Percentiles rank a stretch among this genome's conserved stretches.
Evolutionary conservation across 1,284 basidiomycete genomes (phyloP).

Genomic region (Bondarzewia mesenterica): DNA sequence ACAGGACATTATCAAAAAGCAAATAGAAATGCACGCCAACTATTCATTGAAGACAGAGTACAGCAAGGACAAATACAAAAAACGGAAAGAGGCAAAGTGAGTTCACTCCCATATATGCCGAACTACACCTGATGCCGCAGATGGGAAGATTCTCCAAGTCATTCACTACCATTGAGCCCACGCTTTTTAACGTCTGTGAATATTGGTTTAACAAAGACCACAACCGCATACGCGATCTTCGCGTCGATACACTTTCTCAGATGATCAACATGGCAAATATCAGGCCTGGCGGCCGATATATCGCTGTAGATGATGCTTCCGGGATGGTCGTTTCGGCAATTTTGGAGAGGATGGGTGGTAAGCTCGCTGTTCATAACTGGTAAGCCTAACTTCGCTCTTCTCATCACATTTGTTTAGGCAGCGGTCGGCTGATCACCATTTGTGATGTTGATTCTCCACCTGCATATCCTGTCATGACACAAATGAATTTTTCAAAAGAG

Average conservation of each 20-base stretch:
- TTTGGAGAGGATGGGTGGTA: constrained; percentile 82
- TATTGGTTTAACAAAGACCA: constrained; percentile 86
- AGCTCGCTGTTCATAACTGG: constrained; percentile 12
- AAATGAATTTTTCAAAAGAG: constrained; percentile 81
- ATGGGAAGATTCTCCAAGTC: constrained; percentile 73
- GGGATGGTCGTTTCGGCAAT: constrained; percentile 84
- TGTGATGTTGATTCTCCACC: constrained; percentile 92
- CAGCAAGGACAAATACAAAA: constrained; percentile 94
- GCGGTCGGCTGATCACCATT: constrained; percentile 79
- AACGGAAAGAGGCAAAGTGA: constrained; percentile 91
- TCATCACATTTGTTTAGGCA: constrained; percentile 33
- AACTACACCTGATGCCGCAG: constrained; percentile 3
- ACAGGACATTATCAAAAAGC: constrained; percentile 88
- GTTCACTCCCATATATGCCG: constrained; percentile 16
- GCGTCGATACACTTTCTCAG: constrained; percentile 86
- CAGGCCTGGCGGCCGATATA: constrained; percentile 77
- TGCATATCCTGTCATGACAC: constrained; percentile 76
- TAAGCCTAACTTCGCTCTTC: background rate
- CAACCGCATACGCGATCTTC: constrained; percentile 75
- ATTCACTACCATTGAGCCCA: constrained; percentile 86
- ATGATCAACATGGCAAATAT: constrained; percentile 81
- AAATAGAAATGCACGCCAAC: constrained; percentile 86
- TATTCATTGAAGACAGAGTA: constrained; percentile 93
- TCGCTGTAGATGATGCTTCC: constrained; percentile 90
- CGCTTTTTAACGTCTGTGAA: constrained; percentile 80